phyloP scores from a whole-genome alignment of 2,329 filamentous ascomycete species.

The Clonostachys byssicola region DNA sequence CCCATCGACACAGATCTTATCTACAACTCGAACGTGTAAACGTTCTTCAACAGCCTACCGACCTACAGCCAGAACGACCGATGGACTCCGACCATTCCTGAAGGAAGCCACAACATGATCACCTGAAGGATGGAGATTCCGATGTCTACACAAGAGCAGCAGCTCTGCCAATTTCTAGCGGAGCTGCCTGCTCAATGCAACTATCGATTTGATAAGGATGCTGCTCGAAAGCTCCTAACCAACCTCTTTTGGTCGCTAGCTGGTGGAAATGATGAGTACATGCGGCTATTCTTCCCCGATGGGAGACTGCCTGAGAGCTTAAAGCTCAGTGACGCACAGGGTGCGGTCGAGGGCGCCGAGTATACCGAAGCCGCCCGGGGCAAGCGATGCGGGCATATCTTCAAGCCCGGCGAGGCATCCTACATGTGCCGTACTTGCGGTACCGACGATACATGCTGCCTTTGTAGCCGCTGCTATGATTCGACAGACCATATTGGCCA shows the following conservation, averaged over 20 bases:
- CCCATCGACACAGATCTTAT: neutral
- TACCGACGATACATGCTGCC: slow-evolving; percentile 89
- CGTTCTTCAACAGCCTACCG: too few species aligned
- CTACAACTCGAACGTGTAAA: too few species aligned
- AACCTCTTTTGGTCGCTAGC: slow-evolving; percentile 86
- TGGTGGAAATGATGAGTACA: slow-evolving; percentile 67
- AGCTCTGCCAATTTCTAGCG: slow-evolving; percentile 79
- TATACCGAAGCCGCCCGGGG: slow-evolving; percentile 90
- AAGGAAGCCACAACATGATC: slow-evolving; percentile 1
- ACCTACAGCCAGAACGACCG: too few species aligned
- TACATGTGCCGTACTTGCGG: slow-evolving; percentile 95
- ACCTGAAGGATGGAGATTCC: slow-evolving; percentile 39
- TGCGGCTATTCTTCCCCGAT: slow-evolving; percentile 78
- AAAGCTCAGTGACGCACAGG: slow-evolving; percentile 83
- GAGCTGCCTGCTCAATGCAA: slow-evolving; percentile 69
- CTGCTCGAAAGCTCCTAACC: slow-evolving; percentile 67
- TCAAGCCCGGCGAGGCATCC: slow-evolving; percentile 88
- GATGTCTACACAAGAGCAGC: slow-evolving; percentile 68
- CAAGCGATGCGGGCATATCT: slow-evolving; percentile 95
- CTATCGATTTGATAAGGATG: slow-evolving; percentile 71
- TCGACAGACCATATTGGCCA: slow-evolving; percentile 92
- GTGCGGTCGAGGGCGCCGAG: slow-evolving; percentile 88
- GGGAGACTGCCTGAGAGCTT: slow-evolving; percentile 62
- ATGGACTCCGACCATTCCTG: too few species aligned
- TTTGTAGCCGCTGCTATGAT: slow-evolving; percentile 93